A percentile compares a stretch with the other conserved stretches of the same genome.
Conservation (phyloP, 1,284 basidiomycete species). For the Kwoniella shivajii region DNA sequence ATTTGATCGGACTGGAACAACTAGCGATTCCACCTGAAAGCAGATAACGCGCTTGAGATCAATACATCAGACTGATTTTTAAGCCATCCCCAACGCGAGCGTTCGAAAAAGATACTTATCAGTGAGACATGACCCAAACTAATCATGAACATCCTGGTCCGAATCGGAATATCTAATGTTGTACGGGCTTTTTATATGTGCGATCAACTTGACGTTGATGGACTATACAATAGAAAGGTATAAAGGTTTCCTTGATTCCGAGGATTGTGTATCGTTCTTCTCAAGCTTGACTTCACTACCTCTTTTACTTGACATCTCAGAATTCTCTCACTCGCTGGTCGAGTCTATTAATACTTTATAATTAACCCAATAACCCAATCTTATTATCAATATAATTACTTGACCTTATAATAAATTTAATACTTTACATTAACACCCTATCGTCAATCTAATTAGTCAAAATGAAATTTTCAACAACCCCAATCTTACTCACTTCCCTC, state of each 20-base stretch:
- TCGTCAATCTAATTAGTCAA: neutral
- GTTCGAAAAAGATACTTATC: constrained; percentile 1
- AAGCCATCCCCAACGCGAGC: too few species aligned
- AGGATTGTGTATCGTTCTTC: neutral
- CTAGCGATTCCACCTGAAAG: too few species aligned
- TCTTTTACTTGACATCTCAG: constrained; percentile 3
- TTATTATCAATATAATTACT: neutral
- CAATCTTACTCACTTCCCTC: constrained; percentile 16
- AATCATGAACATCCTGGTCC: constrained; percentile 8
- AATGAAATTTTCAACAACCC: constrained; percentile 19
- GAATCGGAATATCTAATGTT: constrained; percentile 1
- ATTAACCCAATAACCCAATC: neutral
- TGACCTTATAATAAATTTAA: too few species aligned
- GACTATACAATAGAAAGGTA: neutral
- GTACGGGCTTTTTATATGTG: too few species aligned
- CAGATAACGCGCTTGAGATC: too few species aligned
- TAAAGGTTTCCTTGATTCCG: neutral
- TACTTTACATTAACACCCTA: neutral
- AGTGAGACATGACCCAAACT: constrained; percentile 2
- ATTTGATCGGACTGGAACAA: too few species aligned
- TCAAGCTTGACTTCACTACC: constrained; percentile 2
- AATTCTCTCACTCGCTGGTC: constrained; percentile 2
- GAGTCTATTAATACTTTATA: constrained; percentile 1
- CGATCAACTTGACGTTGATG: too few species aligned
- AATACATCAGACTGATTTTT: too few species aligned